Base-by-base conservation (phyloP, 1,284 basidiomycete species). In the Stygiomarasmius scandens region DNA sequence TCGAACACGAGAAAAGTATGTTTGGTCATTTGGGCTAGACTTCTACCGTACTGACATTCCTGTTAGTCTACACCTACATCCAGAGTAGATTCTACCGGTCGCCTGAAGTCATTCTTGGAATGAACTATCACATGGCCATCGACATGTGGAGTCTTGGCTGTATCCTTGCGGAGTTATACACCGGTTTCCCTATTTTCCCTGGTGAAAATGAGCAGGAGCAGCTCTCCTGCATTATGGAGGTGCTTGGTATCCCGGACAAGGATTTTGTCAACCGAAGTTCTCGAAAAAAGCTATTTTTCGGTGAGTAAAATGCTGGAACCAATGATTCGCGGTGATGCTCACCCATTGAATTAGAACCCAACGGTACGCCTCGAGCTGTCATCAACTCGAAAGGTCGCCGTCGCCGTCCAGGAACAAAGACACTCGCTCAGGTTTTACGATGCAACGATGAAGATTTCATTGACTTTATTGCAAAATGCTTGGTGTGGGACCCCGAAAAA, bases 161-260 rank as follows among this genome's bases (percentile, higher is more conserved):
- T 68, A 99, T 99, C 64, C 79, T 99, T 52, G 96, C 96, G 20
- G 97, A 99, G 74, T 79, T 99, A 45, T 97, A 93, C 75, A 99
- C 97, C n/a, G 97, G 97, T 1, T 98, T 95, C 72, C 97, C 97
- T 0, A 96, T 99, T 67, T 99, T 99, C 76, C 96, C 96, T 0
- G 96, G 96, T n/a, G 96, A 98, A 75, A 97, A 97, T 69, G 97
- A 99, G 74, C 95, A 98, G 74, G 96, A 99, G 71, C 97, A 99
- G 69, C 77, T 99, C 59, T 93, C 96, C 4, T 99, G 97, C 72
- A 99, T 99, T 74, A 99, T 99, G 96, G 97, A 99, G 73, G 92
- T 99, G 6, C 85, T 99, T 44, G 97, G 97, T 12, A 78, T 95
- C 32, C 97, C 97, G 0, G 97, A 99, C 64, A 92, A 93, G 71